Evolutionary conservation across 176 grass and related monocot species (phyloP), one percentile per base, ranked within the genome.

Genomic region (Carex pumila): DNA sequence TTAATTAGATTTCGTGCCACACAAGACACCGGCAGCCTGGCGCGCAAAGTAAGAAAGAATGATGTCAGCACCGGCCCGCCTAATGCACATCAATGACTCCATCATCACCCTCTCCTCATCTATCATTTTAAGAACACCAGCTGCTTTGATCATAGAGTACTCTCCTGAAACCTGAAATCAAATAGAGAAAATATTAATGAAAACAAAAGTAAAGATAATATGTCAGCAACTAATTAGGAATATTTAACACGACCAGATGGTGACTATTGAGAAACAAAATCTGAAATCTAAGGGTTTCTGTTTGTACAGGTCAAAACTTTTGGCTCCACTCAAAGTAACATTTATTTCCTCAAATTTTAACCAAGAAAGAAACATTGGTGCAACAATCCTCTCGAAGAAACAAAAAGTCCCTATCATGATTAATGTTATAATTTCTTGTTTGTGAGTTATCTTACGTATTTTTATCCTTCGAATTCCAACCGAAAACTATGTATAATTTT

Each of bases 21-120:
- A 95, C 54, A 99, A 68, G 1, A 95, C 85, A 50, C 57, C 55
- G 39, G 96, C 96, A 19, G 91, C 96, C 57, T 99, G 96, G 71
- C 96, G 96, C 12, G 96, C 96, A 52, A 92, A 99, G 81, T 99
- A 99, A 8, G 96, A 87, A 39, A 99, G 89, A 77, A 99, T 99
- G 78, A 99, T 79, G 83, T 99, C 91, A 1, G 96, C 91, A 62
- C 96, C 96, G 6, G 96, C 93, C 10, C 96, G 89, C 34, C 86
- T 65, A 8, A 99, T 85, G 86, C 93, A 95, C 88, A 92, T 86
- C 86, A 99, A 88, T 14, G 96, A 99, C 81, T 99, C 96, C 96
- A 95, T 93, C 93, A 99, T 99, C 77, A 95, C 93, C 85, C 94
- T 99, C 91, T 99, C 93, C 65, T 93, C 93, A 80, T 95, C 93